Conservation (phyloP, 163 green algal species). For the Chlorella variabilis region DNA sequence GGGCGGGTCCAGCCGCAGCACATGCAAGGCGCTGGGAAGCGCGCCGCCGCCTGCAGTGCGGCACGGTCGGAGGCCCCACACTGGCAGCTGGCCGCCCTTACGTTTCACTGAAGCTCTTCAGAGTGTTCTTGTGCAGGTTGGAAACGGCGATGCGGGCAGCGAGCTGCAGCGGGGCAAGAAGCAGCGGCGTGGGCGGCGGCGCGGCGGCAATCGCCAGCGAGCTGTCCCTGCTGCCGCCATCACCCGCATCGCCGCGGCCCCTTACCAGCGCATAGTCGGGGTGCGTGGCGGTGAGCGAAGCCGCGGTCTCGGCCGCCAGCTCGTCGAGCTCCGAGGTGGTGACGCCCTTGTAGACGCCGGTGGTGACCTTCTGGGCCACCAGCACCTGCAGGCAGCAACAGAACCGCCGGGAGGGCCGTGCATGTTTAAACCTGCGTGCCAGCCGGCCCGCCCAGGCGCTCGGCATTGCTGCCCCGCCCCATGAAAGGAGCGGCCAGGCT, state of each 20-base stretch:
- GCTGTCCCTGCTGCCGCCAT: neutral
- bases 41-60: too few relatives aligned
- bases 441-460: too few relatives aligned
- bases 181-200: neutral
- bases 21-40: too few relatives aligned
- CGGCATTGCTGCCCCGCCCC: neutral
- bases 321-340: constrained; percentile 98
- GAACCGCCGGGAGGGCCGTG: too few relatives aligned
- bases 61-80: too few relatives aligned
- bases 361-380: constrained; percentile 96
- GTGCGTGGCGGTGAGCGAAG: constrained; percentile 96
- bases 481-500: neutral
- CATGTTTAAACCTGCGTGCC: neutral
- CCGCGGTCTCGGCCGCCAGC: constrained; percentile 97
- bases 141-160: constrained; percentile 98
- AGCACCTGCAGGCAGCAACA: constrained; percentile 73
- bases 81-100: constrained; percentile 57
- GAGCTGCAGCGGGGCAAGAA: constrained; percentile 76
- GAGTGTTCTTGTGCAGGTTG: constrained; percentile 99
- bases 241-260: constrained; percentile 19
- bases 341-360: constrained; percentile 97
- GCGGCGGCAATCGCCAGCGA: too few relatives aligned
- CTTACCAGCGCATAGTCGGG: constrained; percentile 95
- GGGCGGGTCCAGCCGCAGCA: too few relatives aligned
- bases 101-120: constrained; percentile 98